Percentiles rank a stretch among this genome's conserved stretches.
These are phyloP conservation scores for Calonectria multiphialidica DNA, from an alignment of 2,329 filamentous ascomycete genomes.

Conservation along the genomic window DNA sequence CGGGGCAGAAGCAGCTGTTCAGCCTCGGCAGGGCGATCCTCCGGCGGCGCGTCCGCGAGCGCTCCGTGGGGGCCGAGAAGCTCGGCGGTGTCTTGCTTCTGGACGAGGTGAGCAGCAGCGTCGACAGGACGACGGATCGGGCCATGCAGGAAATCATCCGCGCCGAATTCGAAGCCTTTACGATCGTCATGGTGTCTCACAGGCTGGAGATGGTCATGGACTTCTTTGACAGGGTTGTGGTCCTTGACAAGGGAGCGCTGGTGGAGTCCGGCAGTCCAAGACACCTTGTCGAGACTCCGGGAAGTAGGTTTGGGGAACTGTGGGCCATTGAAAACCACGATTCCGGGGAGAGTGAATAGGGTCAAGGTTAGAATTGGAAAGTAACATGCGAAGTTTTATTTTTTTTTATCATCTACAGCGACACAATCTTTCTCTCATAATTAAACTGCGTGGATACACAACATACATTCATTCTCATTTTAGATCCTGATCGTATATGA, in stretches of 20 bases:
- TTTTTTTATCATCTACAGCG: neutral
- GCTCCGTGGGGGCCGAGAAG: constrained; percentile 25
- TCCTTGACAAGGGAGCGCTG: constrained; percentile 62
- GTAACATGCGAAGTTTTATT: neutral
- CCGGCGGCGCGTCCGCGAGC: constrained; percentile 43
- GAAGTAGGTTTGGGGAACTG: constrained; percentile 47
- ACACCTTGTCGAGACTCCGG: constrained; percentile 37
- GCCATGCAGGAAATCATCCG: constrained; percentile 56
- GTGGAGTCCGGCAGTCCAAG: constrained; percentile 52
- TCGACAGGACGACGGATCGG: constrained; percentile 56
- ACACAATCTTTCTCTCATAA: neutral
- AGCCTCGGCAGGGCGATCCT: constrained; percentile 71
- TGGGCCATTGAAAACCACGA: constrained; percentile 43
- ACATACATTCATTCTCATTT: neutral
- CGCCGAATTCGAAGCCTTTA: constrained; percentile 57
- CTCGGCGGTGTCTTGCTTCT: constrained; percentile 51
- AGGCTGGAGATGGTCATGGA: constrained; percentile 63
- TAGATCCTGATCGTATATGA: neutral
- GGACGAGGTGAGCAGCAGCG: constrained; percentile 58
- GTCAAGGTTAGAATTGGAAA: neutral
- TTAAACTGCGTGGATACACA: neutral
- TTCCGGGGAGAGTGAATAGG: neutral
- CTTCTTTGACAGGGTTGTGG: constrained; percentile 61
- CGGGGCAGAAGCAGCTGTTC: constrained; percentile 75
- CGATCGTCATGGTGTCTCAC: constrained; percentile 65